A percentile compares a stretch with the other conserved stretches of the same genome.
Evolutionary conservation across 352 stramenopile genomes (phyloP).

Genomic region (Plasmopara viticola): DNA sequence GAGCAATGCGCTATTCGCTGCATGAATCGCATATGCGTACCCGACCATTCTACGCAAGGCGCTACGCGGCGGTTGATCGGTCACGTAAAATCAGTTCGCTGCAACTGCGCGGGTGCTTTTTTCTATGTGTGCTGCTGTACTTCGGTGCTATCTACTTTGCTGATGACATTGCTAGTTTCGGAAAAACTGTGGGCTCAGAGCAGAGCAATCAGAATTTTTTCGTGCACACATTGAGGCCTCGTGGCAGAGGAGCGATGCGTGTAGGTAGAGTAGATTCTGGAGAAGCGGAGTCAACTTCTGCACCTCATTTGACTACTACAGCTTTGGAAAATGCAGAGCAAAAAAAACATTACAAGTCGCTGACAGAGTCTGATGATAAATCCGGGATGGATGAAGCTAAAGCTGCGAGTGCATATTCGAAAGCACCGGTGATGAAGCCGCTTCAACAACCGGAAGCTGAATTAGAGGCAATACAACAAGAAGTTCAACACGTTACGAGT

Average conservation of each 20-base stretch:
- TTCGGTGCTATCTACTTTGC: conserved; percentile 47
- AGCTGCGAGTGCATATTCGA: no score
- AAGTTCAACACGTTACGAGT: no score
- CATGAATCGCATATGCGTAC: conserved; percentile 12
- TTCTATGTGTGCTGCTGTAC: conserved; percentile 47
- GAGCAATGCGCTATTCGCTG: conserved; percentile 11
- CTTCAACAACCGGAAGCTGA: no score
- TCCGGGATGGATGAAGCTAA: no score
- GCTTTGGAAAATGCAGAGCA: no score
- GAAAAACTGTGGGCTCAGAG: conserved; percentile 23
- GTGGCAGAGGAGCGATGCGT: conserved; percentile 10
- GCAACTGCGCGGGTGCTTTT: conserved; percentile 45
- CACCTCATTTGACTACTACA: no score
- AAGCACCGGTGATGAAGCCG: no score
- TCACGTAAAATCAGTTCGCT: conserved; percentile 36
- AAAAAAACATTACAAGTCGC: no score
- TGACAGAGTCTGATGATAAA: no score
- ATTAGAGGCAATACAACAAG: no score
- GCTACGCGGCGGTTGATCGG: conserved; percentile 14
- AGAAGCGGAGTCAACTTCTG: no score
- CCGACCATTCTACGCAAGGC: conserved; percentile 6
- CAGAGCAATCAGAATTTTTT: conserved; percentile 28
- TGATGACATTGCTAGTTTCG: conserved; percentile 36
- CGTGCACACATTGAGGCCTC: conserved; percentile 24
- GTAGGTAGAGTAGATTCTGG: conserved; percentile 6